phyloP scores from a whole-genome alignment of 257 asterid species.

The Plectranthus barbatus region DNA sequence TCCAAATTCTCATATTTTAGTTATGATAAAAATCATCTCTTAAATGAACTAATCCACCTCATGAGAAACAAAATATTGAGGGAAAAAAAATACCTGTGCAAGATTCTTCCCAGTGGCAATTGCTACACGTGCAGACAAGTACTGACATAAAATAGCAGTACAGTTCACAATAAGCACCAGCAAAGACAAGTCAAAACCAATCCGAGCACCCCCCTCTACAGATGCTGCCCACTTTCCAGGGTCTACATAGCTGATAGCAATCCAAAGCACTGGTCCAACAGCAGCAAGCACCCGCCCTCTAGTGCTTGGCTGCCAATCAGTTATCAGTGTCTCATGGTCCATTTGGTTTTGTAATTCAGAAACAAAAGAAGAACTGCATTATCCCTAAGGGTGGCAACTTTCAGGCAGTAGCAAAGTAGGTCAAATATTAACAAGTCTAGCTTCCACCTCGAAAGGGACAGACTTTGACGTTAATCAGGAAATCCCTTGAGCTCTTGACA shows the following conservation, averaged over 20 bases:
- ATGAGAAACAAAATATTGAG: not conserved
- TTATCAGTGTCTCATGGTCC: conserved; percentile 42
- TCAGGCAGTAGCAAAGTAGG: conserved; percentile 19
- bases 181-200: conserved; percentile 62
- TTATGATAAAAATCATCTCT: not conserved
- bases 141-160: conserved; percentile 80
- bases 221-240: conserved; percentile 98
- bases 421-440: conserved; percentile 16
- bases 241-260: conserved; percentile 81
- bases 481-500: conserved; percentile 7
- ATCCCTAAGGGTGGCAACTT: conserved; percentile 21
- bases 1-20: not conserved
- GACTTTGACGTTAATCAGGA: conserved; percentile 11
- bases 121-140: conserved; percentile 75
- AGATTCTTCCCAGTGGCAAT: conserved; percentile 83
- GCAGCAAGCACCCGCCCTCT: conserved; percentile 61
- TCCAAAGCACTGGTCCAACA: conserved; percentile 66
- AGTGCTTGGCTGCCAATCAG: conserved; percentile 28
- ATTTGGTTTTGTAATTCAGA: conserved; percentile 24
- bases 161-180: conserved; percentile 51
- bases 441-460: conserved; percentile 11
- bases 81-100: conserved; percentile 57
- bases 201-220: conserved; percentile 86
- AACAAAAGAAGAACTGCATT: conserved; percentile 11
- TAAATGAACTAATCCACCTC: not conserved